phyloP scores from a whole-genome alignment of 805 yeast genomes.

The Barnettozyma sucrosica region DNA sequence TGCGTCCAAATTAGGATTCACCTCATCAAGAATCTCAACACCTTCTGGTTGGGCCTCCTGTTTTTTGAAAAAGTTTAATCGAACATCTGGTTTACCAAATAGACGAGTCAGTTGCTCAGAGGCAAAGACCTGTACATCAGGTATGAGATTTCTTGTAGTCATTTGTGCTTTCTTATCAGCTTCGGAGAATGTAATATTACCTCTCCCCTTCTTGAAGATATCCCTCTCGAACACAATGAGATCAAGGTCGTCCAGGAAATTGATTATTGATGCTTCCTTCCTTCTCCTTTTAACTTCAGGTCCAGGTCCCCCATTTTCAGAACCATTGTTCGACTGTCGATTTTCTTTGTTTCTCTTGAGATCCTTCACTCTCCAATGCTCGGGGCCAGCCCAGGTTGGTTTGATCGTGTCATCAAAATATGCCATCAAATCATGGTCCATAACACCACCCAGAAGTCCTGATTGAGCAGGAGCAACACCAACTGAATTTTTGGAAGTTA shows the following conservation, averaged over 20 bases:
- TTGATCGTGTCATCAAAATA: conserved; percentile 72
- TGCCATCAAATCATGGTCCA: conserved; percentile 65
- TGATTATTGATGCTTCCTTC: conserved; percentile 35
- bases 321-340: conserved; percentile 3
- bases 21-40: conserved; percentile 10
- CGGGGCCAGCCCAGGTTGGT: conserved; percentile 84
- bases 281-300: conserved; percentile 28
- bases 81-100: conserved; percentile 58
- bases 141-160: conserved; percentile 43
- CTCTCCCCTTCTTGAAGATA: conserved; percentile 35
- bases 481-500: conserved; percentile 12
- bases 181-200: background rate
- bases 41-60: conserved; percentile 1
- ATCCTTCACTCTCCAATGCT: conserved; percentile 80
- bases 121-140: conserved; percentile 68
- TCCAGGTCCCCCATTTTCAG: conserved; percentile 9
- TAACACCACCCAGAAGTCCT: conserved; percentile 26
- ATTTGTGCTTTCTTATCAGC: conserved; percentile 30
- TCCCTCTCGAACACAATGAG: conserved; percentile 28
- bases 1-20: conserved; percentile 48
- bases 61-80: conserved; percentile 30
- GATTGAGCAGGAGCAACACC: conserved; percentile 19
- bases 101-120: conserved; percentile 61
- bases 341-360: conserved; percentile 35
- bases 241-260: conserved; percentile 37